Conservation (phyloP, 805 yeast species). For the Maudiozyma barnettii region DNA sequence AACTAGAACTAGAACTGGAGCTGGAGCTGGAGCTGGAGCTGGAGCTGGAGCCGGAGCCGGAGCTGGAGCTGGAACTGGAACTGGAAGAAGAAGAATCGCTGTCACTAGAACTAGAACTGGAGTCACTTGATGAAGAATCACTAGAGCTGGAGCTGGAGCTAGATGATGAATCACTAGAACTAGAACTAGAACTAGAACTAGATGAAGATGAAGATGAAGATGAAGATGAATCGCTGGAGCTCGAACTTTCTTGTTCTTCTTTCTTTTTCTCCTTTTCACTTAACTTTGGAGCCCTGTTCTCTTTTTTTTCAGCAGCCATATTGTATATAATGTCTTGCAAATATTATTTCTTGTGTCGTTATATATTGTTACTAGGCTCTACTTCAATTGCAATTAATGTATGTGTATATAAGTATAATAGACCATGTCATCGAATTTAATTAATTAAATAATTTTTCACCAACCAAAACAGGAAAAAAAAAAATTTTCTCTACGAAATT, state of each 20-base stretch:
- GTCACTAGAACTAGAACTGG: slow-evolving; percentile 4
- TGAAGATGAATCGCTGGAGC: background rate
- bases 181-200: background rate
- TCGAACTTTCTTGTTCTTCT: slow-evolving; percentile 7
- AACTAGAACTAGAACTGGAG: slow-evolving; percentile 10
- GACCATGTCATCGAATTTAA: no score
- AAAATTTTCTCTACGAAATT: background rate
- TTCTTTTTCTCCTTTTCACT: slow-evolving; percentile 19
- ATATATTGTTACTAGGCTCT: no score
- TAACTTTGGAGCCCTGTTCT: slow-evolving; percentile 22
- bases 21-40: slow-evolving; percentile 9
- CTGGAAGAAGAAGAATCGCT: slow-evolving; percentile 10
- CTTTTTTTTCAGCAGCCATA: background rate
- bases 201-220: slow-evolving; percentile 3
- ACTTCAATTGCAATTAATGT: no score
- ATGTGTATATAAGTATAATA: no score
- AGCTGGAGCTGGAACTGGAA: slow-evolving; percentile 11
- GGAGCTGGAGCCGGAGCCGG: slow-evolving; percentile 17
- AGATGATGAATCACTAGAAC: slow-evolving; percentile 6
- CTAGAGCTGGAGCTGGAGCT: slow-evolving; percentile 10
- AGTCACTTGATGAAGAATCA: slow-evolving; percentile 42
- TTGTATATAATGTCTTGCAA: background rate
- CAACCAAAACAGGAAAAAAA: background rate
- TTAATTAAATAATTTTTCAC: no score
- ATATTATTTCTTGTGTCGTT: no score